Base-by-base conservation (phyloP, 1,139 yeast genomes). In the Kodamaea plutei region DNA sequence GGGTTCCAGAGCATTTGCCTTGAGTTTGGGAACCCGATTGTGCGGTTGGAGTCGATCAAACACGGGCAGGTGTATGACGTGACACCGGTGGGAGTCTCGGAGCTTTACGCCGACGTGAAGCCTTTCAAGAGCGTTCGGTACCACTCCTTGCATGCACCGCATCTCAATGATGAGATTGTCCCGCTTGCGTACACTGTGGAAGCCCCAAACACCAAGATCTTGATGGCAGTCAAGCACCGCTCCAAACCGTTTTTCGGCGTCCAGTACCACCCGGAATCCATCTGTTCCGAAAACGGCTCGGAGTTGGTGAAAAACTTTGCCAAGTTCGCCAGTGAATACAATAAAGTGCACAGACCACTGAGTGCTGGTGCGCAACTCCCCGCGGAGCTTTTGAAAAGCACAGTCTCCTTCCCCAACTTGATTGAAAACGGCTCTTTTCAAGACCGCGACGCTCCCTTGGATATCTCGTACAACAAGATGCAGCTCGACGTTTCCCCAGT, bases 251-350 rank as follows among this genome's bases (percentile, higher is more conserved):
- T 83, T 58, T 89, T 70, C 56, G 98, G 96, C 1, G 96, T 93
- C 2, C 99, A 93, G 48, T 93, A 89, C 48, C 99, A 93, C 49
- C 98, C 98, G 0, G 99, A 93, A 50, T 87, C 96, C 0, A 76
- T 91, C 24, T 87, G 96, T 48, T 88, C 97, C 0, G 61, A 66
- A 8, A 50, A 60, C 30, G 98, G 98, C 1, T 65, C 54, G 3
- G 51, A 56, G 6, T 56, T 91, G 34, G 52, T 89, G 3, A 41
- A 45, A 14, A 84, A 83, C 48, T 91, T 91, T 52, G 72, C 85
- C 61, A 20, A 37, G 0, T 40, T 77, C 19, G 85, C 93, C 0
- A 30, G 35, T 1, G 40, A 45, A 1, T 66, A 56, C 48, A 75
- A 74, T 41, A 26, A 26, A 8, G 16, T 21, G 9, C 14, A 39